Conservation (phyloP, 192 early-diverging fungal species). For the Coemansia sp. region DNA sequence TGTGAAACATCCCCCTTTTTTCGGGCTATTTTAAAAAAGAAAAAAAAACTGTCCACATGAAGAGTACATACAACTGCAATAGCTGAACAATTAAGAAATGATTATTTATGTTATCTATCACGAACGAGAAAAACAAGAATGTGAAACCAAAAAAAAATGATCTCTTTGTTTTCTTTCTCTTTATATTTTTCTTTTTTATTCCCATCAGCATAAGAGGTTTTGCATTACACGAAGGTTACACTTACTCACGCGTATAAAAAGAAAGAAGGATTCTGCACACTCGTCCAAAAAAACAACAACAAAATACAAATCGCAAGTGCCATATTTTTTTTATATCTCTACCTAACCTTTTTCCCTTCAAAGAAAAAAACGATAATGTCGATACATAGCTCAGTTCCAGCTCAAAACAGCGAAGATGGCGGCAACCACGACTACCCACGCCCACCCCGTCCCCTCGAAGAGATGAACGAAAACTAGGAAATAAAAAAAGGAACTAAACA, state of each 20-base stretch:
- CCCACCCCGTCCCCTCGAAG: constrained; percentile 26
- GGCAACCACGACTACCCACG: constrained; percentile 26
- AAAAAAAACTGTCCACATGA: too few species aligned
- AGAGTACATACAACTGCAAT: background rate
- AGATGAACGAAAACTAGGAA: constrained; percentile 16
- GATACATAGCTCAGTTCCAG: constrained; percentile 8
- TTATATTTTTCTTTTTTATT: background rate
- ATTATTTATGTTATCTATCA: background rate
- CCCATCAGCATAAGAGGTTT: background rate
- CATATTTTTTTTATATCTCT: background rate
- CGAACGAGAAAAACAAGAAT: background rate
- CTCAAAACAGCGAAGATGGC: constrained; percentile 4
- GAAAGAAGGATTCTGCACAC: background rate
- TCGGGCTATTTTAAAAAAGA: background rate
- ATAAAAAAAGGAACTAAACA: background rate
- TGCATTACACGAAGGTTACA: background rate
- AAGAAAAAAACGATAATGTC: background rate
- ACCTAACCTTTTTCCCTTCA: too few species aligned
- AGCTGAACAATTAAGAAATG: background rate
- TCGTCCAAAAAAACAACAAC: background rate
- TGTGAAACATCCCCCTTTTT: too few species aligned
- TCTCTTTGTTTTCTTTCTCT: background rate
- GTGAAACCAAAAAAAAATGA: background rate
- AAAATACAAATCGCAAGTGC: background rate
- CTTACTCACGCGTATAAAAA: background rate